Evolutionary conservation across 371 early-diverging fungal genomes (phyloP).

Genomic region (Actinomortierella wolfii): DNA sequence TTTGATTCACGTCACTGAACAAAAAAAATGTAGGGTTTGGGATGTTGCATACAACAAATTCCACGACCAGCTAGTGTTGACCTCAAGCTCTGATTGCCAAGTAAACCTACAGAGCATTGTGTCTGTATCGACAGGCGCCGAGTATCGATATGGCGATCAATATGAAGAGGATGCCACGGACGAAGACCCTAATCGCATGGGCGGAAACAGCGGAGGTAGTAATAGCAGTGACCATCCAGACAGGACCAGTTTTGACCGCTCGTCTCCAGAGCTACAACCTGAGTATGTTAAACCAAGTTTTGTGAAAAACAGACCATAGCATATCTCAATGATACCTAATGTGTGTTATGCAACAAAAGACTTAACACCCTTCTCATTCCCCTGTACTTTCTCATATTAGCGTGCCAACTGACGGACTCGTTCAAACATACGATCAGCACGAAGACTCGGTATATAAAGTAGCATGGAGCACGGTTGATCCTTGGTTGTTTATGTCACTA

Average conservation of each 20-base stretch:
- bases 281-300: too few species aligned
- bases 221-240: conserved; percentile 2
- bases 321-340: conserved; percentile 3
- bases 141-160: conserved; percentile 49
- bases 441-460: conserved; percentile 92
- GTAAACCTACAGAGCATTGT: conserved; percentile 85
- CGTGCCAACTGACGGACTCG: conserved; percentile 78
- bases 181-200: too few species aligned
- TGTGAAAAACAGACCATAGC: background rate
- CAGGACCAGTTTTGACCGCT: too few species aligned
- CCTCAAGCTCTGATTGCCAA: conserved; percentile 81
- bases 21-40: conserved; percentile 73
- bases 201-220: too few species aligned
- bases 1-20: too few species aligned
- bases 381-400: conserved; percentile 26
- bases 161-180: conserved; percentile 35
- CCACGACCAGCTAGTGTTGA: conserved; percentile 90
- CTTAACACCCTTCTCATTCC: too few species aligned
- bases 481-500: conserved; percentile 94
- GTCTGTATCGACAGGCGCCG: conserved; percentile 80
- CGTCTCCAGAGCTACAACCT: too few species aligned
- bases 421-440: conserved; percentile 86
- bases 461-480: conserved; percentile 88
- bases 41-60: conserved; percentile 81
- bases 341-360: too few species aligned